Evolutionary conservation across 306 rosid species (phyloP).

Genomic region (Dryas drummondii): DNA sequence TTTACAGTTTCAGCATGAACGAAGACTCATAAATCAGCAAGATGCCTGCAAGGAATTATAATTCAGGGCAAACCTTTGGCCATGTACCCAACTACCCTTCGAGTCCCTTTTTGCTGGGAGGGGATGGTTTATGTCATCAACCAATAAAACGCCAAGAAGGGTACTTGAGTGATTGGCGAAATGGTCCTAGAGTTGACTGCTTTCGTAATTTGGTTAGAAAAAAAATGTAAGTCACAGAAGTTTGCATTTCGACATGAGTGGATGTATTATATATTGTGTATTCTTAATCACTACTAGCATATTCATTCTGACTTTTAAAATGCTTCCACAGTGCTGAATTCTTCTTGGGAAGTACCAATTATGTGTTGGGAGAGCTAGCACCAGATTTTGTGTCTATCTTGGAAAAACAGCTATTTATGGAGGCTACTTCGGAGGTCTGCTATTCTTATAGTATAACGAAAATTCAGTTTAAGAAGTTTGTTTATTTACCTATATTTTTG

Average conservation of each 20-base stretch:
- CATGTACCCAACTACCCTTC: conserved; percentile 7
- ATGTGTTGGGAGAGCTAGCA: not conserved
- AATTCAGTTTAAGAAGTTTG: not conserved
- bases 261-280: not conserved
- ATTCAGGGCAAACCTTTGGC: not conserved
- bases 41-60: conserved; percentile 18
- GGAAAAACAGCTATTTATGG: conserved; percentile 28
- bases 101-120: conserved; percentile 1
- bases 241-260: not conserved
- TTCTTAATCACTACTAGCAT: not conserved
- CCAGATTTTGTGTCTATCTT: conserved; percentile 3
- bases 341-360: not conserved
- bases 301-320: conserved; percentile 21
- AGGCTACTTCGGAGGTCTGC: conserved; percentile 49
- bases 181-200: conserved; percentile 1
- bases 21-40: not conserved
- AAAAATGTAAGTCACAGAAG: conserved; percentile 34
- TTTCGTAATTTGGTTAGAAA: conserved; percentile 10
- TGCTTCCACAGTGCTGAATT: conserved; percentile 16
- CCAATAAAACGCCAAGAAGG: conserved; percentile 1
- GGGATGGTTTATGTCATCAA: conserved; percentile 17
- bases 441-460: not conserved
- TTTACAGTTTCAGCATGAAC: conserved; percentile 20
- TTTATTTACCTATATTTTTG: not conserved
- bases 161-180: conserved; percentile 30